Evolutionary conservation across 2,329 filamentous ascomycete species (phyloP), one percentile per base, ranked within the genome.

Genomic region (Biscogniauxia mediterranea): DNA sequence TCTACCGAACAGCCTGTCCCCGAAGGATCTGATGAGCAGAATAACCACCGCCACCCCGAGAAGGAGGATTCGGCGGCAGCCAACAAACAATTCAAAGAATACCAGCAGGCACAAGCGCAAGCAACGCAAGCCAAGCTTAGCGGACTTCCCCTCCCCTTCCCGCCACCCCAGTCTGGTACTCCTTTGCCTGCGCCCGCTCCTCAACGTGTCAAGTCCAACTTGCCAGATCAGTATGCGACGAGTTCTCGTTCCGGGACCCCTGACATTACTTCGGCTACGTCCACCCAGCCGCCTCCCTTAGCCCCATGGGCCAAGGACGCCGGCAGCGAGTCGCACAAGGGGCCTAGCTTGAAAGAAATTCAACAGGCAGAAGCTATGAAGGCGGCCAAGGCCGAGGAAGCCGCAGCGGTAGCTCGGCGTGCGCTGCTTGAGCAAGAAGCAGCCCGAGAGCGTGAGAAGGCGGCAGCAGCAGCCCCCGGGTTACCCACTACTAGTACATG

Each of bases 221-320:
- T 97, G 2, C 92, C 93, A 1, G 93, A 97, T 67, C 82, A 85
- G 68, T 86, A 85, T 62, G 78, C 77, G 11, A 74, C 71, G 2
- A 83, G 80, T 62, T 96, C 93, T 23, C 89, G 88, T 64, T 91
- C 89, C 1, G 90, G 91, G 66, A 96, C 92, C 0, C 93, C 91
- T 1, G 86, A 88, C 52, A 78, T 79, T 15, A 73, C 74, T 4
- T 77, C 74, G 52, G 74, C 69, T 23, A 72, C 72, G 4, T 73
- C 76, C 1, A 72, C 76, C 9, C 80, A 83, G 65, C 82, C 85
- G 1, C 86, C 93, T 3, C 92, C 94, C 0, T 80, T 97, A 67
- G 95, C 95, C 0, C 95, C 95, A 0, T 99, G 95, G 95, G 95
- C 95, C 5, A 95, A 95, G 75, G 93, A 98, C 66, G 84, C 85